Percentiles rank a stretch among this genome's conserved stretches.
These are phyloP conservation scores for Scortechinia acanthostroma DNA, from an alignment of 2,329 filamentous ascomycete species.

Conservation along the genomic window DNA sequence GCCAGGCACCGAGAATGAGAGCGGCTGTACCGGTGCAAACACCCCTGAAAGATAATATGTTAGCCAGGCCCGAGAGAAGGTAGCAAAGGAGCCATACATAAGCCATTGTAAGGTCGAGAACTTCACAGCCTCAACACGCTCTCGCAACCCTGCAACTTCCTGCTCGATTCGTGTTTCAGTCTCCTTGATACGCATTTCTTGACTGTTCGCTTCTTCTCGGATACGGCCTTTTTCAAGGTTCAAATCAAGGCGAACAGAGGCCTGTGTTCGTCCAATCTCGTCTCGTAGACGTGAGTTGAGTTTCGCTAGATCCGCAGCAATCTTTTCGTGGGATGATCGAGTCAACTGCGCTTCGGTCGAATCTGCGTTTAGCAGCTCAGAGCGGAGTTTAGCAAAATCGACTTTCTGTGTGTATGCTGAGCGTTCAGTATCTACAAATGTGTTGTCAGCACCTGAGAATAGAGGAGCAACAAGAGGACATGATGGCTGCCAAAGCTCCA, in stretches of 20 bases:
- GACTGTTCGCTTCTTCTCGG: conserved; percentile 87
- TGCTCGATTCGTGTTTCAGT: conserved; percentile 98
- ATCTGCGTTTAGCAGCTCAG: conserved; percentile 85
- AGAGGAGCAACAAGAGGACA: no score
- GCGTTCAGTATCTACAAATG: conserved; percentile 72
- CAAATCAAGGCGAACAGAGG: conserved; percentile 81
- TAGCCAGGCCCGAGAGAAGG: neutral
- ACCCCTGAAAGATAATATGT: conserved; percentile 28
- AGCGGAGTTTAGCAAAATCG: conserved; percentile 93
- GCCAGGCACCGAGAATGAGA: conserved; percentile 63
- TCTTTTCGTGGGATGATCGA: conserved; percentile 78
- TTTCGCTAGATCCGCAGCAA: conserved; percentile 92
- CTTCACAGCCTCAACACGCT: conserved; percentile 94
- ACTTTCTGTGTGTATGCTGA: conserved; percentile 82
- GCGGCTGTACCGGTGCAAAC: conserved; percentile 65
- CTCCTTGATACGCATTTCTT: conserved; percentile 97
- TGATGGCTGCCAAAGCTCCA: no score
- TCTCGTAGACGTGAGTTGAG: conserved; percentile 82
- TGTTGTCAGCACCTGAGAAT: no score
- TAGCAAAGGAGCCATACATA: conserved; percentile 38
- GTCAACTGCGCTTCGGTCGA: conserved; percentile 85
- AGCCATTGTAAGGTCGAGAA: conserved; percentile 97
- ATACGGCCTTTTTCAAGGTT: conserved; percentile 97
- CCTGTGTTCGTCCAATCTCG: conserved; percentile 90
- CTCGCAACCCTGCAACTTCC: conserved; percentile 81